A percentile compares a stretch with the other conserved stretches of the same genome.
Evolutionary conservation across 2,329 filamentous ascomycete species (phyloP).

Genomic region (Pochonia chlamydosporia): DNA sequence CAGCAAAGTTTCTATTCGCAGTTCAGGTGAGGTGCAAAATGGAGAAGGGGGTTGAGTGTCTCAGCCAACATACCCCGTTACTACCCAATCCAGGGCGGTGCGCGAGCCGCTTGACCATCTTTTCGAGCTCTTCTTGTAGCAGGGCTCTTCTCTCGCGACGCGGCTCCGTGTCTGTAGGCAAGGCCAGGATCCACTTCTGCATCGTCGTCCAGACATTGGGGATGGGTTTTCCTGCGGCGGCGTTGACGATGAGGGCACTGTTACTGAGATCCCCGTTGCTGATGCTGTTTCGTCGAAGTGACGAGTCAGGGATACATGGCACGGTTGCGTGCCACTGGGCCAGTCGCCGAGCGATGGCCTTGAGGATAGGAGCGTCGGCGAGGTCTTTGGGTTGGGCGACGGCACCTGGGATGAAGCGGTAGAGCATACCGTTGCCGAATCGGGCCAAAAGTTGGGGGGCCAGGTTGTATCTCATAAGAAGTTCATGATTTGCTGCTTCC

Average conservation of each 20-base stretch:
- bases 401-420: conserved; percentile 79
- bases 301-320: conserved; percentile 44
- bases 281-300: conserved; percentile 25
- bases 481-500: conserved; percentile 72
- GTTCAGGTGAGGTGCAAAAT: neutral
- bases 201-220: conserved; percentile 93
- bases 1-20: conserved; percentile 8
- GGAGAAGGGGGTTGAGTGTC: neutral
- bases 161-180: conserved; percentile 67
- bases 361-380: conserved; percentile 67
- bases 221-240: conserved; percentile 62
- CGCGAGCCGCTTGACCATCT: conserved; percentile 65
- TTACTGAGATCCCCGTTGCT: conserved; percentile 27
- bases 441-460: conserved; percentile 84
- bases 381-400: conserved; percentile 79
- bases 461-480: conserved; percentile 76
- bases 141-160: conserved; percentile 61
- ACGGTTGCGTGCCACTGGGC: conserved; percentile 87
- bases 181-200: conserved; percentile 88
- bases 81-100: conserved; percentile 70
- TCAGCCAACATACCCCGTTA: conserved; percentile 55
- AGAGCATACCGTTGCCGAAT: conserved; percentile 94
- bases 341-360: conserved; percentile 74
- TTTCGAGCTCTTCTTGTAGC: conserved; percentile 70
- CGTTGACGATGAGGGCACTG: conserved; percentile 39